These are phyloP conservation scores for Trypethelium eluteriae DNA, from an alignment of 495 filamentous ascomycete genomes.

Conservation along the genomic window DNA sequence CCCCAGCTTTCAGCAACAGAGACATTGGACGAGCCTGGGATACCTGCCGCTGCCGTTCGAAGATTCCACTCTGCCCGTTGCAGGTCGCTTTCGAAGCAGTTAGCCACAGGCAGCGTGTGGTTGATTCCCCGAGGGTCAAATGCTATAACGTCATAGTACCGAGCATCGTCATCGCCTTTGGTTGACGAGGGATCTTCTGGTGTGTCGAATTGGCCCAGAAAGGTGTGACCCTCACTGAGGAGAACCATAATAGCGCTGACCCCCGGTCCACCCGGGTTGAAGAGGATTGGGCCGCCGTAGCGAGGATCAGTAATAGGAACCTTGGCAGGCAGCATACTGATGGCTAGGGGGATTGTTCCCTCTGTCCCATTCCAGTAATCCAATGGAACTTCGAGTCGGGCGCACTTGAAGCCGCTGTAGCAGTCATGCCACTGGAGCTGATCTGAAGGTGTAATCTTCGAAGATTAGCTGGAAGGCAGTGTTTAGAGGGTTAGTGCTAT, in stretches of 20 bases:
- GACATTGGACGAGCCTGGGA: not conserved
- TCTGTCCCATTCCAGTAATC: slow-evolving; percentile 32
- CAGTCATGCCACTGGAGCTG: slow-evolving; percentile 17
- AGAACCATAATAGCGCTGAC: slow-evolving; percentile 33
- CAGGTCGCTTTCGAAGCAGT: slow-evolving; percentile 35
- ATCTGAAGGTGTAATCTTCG: not conserved
- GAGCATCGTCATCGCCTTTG: slow-evolving; percentile 16
- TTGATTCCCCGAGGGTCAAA: slow-evolving; percentile 41
- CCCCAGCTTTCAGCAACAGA: not conserved
- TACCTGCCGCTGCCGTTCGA: not conserved
- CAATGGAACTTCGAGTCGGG: slow-evolving; percentile 32
- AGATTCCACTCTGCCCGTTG: not conserved
- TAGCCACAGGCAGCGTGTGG: slow-evolving; percentile 30
- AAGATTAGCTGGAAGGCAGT: not conserved
- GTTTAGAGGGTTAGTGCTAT: not conserved
- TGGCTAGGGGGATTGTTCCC: slow-evolving; percentile 25
- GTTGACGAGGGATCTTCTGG: not conserved
- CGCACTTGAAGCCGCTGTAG: slow-evolving; percentile 30
- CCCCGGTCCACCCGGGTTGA: slow-evolving; percentile 40
- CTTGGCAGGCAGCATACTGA: slow-evolving; percentile 33
- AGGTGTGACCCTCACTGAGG: slow-evolving; percentile 14
- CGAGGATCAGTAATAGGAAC: slow-evolving; percentile 33
- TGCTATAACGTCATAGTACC: slow-evolving; percentile 48
- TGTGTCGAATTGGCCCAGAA: slow-evolving; percentile 38
- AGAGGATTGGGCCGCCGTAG: slow-evolving; percentile 35